Conservation (phyloP, 192 early-diverging fungal species). For the Dissophora globulifera region DNA sequence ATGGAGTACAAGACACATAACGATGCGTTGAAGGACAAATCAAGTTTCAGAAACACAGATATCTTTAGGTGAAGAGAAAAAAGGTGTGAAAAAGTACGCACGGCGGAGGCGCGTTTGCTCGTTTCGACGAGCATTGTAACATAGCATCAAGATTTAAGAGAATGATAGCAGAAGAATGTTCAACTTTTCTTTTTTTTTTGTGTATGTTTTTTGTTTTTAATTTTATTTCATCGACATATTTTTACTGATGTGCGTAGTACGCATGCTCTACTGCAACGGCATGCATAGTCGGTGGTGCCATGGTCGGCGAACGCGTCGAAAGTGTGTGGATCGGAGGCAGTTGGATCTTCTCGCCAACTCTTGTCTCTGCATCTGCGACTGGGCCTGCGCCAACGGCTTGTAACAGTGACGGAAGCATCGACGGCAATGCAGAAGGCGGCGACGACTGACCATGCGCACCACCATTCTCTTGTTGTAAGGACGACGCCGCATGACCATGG, state of each 20-base stretch:
- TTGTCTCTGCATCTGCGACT: too few relatives aligned
- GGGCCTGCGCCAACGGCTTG: background rate
- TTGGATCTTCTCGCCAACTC: constrained; percentile 23
- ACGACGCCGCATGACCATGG: too few relatives aligned
- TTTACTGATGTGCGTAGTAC: too few relatives aligned
- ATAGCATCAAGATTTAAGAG: too few relatives aligned
- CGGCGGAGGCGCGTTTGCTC: too few relatives aligned
- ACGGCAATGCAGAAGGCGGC: constrained; percentile 13
- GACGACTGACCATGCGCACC: background rate
- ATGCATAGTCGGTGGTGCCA: background rate
- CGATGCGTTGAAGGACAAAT: constrained; percentile 86
- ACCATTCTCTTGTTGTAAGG: too few relatives aligned
- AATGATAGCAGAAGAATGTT: too few relatives aligned
- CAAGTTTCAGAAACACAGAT: constrained; percentile 88
- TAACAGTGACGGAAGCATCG: constrained; percentile 18
- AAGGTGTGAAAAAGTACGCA: too few relatives aligned
- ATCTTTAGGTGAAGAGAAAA: constrained; percentile 65
- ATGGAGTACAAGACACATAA: constrained; percentile 98
- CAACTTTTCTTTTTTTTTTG: too few relatives aligned
- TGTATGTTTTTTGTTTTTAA: too few relatives aligned
- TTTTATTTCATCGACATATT: too few relatives aligned
- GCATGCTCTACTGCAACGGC: background rate
- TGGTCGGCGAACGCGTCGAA: constrained; percentile 11
- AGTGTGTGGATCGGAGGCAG: constrained; percentile 42
- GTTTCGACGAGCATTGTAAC: too few relatives aligned